Evolutionary conservation across 2,329 filamentous ascomycete species (phyloP), one percentile per base, ranked within the genome.

Genomic region (Dactylonectria macrodidyma): DNA sequence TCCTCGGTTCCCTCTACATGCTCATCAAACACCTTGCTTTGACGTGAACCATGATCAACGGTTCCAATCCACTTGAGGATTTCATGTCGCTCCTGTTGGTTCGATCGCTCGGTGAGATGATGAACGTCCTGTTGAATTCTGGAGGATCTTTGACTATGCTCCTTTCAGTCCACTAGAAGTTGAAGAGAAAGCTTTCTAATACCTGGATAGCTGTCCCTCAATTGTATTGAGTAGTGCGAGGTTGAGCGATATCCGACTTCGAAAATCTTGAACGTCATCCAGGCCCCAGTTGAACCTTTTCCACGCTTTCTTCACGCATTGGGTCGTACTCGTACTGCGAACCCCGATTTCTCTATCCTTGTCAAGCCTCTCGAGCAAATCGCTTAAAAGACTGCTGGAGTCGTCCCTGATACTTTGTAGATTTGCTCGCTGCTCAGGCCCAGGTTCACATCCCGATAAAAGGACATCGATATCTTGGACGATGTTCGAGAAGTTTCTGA

Each of bases 41-140:
- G 54, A 3, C 19, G 54, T 41, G 33, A 46, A 33, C 52, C 52
- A 58, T 63, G 19, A 41, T 63, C 33, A 46, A 7, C 16, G 12
- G 22, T 55, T 30, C n/a, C 12, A 52, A 63, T 51, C 61, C 61
- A 63, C 14, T 58, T 19, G 46, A 30, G 44, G 24, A 63, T 58
- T 41, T 57, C 41, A 34, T 36, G 24, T 62, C n/a, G 36, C 38
- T 55, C 38, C 50, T 62, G 59, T 62, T 56, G 48, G 26, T 62
- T 56, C 36, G 50, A 62, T 36, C 38, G 50, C 50, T 48, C 50
- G 36, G 26, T 48, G 38, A 56, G 59, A 48, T 14, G 19, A 52
- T 34, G 34, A 26, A 61, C 19, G 34, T 61, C 34, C 47, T 34
- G 19, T 30, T 61, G 47, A 52, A 46, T 47, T 33, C 26, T 56